Conservation (phyloP, 768 basidiomycete species). For the Tremella fuciformis region DNA sequence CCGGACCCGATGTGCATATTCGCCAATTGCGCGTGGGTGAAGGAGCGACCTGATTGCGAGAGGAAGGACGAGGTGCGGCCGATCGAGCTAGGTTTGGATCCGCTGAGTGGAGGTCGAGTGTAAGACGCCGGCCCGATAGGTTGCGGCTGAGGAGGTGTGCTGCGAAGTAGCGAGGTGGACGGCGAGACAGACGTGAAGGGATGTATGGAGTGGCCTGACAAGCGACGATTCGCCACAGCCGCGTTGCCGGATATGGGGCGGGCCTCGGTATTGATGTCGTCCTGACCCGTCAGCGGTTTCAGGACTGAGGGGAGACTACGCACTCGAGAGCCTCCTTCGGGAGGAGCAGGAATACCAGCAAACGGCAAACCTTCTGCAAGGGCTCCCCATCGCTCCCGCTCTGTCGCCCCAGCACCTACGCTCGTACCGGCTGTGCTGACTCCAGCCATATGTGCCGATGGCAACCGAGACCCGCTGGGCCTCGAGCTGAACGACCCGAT, state of each 20-base stretch:
- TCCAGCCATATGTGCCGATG: constrained; percentile 8
- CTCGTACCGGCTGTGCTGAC: constrained; percentile 1
- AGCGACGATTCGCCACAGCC: constrained; percentile 33
- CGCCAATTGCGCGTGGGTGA: constrained; percentile 45
- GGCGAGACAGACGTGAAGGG: constrained; percentile 39
- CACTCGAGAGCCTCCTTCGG: constrained; percentile 7
- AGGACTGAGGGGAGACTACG: too few relatives aligned
- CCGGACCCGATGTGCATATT: constrained; percentile 29
- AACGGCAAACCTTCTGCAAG: constrained; percentile 46
- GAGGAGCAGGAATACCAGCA: constrained; percentile 20
- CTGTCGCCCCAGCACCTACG: constrained; percentile 8
- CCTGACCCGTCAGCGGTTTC: constrained; percentile 4
- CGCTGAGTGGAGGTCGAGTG: constrained; percentile 12
- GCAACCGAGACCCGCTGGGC: constrained; percentile 17
- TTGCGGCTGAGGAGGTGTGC: constrained; percentile 6
- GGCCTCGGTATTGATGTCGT: constrained; percentile 19
- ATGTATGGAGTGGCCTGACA: constrained; percentile 45
- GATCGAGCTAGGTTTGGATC: constrained; percentile 31
- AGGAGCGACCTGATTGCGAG: constrained; percentile 50
- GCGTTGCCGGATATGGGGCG: constrained; percentile 43
- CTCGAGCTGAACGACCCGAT: constrained; percentile 26
- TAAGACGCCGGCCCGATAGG: constrained; percentile 3
- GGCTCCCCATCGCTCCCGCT: constrained; percentile 25
- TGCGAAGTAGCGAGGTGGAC: constrained; percentile 34
- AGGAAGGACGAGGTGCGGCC: constrained; percentile 48